These are phyloP conservation scores for Hypoxylon cercidicola DNA, from an alignment of 495 filamentous ascomycete species.

Conservation along the genomic window DNA sequence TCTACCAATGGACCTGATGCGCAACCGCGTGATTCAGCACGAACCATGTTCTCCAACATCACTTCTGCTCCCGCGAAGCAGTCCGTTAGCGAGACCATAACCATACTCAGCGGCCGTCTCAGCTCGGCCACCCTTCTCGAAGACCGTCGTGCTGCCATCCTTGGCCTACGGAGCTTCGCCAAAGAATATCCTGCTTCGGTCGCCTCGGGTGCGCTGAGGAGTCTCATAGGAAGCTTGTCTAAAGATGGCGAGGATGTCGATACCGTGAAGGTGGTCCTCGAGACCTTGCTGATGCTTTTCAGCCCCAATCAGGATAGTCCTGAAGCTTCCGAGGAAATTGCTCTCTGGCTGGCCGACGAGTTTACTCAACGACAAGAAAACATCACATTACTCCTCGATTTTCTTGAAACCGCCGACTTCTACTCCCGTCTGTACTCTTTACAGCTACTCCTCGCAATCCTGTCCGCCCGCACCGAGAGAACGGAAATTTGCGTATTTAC, in stretches of 20 bases:
- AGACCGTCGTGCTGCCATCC: constrained; percentile 90
- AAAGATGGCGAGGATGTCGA: constrained; percentile 96
- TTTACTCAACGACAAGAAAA: constrained; percentile 99
- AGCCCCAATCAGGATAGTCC: constrained; percentile 69
- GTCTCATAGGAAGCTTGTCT: constrained; percentile 82
- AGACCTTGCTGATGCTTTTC: constrained; percentile 95
- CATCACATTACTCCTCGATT: constrained; percentile 87
- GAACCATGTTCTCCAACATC: constrained; percentile 82
- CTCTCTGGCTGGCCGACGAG: constrained; percentile 95
- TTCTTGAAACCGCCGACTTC: constrained; percentile 88
- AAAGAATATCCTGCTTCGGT: constrained; percentile 96
- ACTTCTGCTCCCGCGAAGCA: constrained; percentile 93
- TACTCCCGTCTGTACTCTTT: constrained; percentile 93
- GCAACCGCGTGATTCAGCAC: constrained; percentile 37
- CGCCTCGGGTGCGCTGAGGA: constrained; percentile 88
- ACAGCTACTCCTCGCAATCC: constrained; percentile 88
- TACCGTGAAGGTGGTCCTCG: constrained; percentile 91
- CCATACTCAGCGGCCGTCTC: constrained; percentile 84
- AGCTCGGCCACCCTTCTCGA: constrained; percentile 89
- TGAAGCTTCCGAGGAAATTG: constrained; percentile 96
- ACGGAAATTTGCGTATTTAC: constrained; percentile 96
- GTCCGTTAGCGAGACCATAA: constrained; percentile 93
- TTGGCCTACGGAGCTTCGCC: constrained; percentile 93
- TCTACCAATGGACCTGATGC: constrained; percentile 48
- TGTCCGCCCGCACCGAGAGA: constrained; percentile 84